Evolutionary conservation across 768 basidiomycete species (phyloP).

Genomic region (Filobasidium wieringae): DNA sequence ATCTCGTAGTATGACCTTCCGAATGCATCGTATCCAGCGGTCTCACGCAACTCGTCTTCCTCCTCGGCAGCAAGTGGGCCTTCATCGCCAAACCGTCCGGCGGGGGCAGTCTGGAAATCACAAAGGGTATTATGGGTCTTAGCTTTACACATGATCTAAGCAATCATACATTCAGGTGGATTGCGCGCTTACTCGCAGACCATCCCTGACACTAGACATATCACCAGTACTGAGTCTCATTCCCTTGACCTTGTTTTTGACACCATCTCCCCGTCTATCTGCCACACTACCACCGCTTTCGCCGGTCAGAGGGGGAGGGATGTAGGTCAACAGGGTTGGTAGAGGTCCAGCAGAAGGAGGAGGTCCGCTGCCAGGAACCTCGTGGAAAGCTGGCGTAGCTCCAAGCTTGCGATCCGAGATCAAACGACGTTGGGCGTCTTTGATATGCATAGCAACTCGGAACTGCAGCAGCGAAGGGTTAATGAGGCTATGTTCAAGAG

Average conservation of each 20-base stretch:
- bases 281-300: conserved; percentile 7
- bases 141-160: too few species aligned
- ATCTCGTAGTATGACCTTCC: neutral
- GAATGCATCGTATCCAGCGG: neutral
- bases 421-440: conserved; percentile 11
- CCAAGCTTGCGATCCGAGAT: conserved; percentile 10
- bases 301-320: neutral
- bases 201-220: neutral
- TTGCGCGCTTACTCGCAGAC: neutral
- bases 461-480: neutral
- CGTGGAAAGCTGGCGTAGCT: neutral
- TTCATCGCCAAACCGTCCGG: neutral
- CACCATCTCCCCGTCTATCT: conserved; percentile 7
- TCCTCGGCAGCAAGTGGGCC: neutral
- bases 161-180: too few species aligned
- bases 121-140: too few species aligned
- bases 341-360: conserved; percentile 11
- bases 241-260: conserved; percentile 11
- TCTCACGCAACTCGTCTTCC: neutral
- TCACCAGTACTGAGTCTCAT: conserved; percentile 8
- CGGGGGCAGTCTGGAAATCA: conserved; percentile 1
- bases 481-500: neutral
- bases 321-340: neutral
- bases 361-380: conserved; percentile 11
- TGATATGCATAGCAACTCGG: conserved; percentile 12